Conservation (phyloP, 805 yeast genomes). For the Lachancea waltii region DNA sequence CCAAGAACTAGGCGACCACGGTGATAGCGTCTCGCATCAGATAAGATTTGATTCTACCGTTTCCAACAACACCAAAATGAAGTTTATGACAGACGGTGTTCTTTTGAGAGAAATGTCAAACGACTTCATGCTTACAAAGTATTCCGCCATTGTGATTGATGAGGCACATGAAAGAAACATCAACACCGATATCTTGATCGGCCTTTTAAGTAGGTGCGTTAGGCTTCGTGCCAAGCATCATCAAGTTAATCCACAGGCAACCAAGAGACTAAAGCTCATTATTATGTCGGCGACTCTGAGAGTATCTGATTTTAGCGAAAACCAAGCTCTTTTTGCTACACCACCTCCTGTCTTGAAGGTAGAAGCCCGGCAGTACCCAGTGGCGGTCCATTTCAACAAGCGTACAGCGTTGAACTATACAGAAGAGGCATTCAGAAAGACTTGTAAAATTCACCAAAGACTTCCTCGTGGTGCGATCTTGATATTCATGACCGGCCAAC, state of each 20-base stretch:
- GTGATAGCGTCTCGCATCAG: slow-evolving; percentile 68
- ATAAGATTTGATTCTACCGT: slow-evolving; percentile 72
- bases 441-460: slow-evolving; percentile 77
- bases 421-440: slow-evolving; percentile 79
- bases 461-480: slow-evolving; percentile 93
- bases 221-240: slow-evolving; percentile 57
- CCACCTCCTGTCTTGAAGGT: slow-evolving; percentile 88
- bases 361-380: slow-evolving; percentile 92
- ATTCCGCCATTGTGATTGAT: slow-evolving; percentile 84
- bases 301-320: slow-evolving; percentile 89
- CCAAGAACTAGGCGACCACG: slow-evolving; percentile 68
- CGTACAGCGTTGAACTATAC: slow-evolving; percentile 71
- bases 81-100: slow-evolving; percentile 95
- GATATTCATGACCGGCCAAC: slow-evolving; percentile 89
- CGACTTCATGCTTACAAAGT: slow-evolving; percentile 73
- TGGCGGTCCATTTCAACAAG: slow-evolving; percentile 81
- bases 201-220: slow-evolving; percentile 85
- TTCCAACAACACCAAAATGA: slow-evolving; percentile 59
- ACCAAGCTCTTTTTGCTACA: slow-evolving; percentile 52
- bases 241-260: slow-evolving; percentile 39
- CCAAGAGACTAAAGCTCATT: slow-evolving; percentile 67
- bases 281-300: slow-evolving; percentile 97
- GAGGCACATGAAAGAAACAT: slow-evolving; percentile 98
- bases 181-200: slow-evolving; percentile 92
- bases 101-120: slow-evolving; percentile 85